These are phyloP conservation scores for Oryza longistaminata DNA, from an alignment of 176 grass and related monocot species.

Conservation along the genomic window DNA sequence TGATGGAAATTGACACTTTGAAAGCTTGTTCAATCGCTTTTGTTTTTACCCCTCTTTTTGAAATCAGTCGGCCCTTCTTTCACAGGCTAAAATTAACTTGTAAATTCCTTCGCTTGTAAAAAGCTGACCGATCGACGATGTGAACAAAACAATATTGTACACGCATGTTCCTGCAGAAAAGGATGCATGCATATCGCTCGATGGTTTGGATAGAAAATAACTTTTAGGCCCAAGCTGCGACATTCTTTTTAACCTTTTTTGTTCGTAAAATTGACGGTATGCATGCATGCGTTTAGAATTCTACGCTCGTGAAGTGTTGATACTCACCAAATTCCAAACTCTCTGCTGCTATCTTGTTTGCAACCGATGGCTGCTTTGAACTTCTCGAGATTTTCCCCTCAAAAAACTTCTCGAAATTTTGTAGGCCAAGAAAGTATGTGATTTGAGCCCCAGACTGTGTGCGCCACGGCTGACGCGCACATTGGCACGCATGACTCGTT, in stretches of 20 bases:
- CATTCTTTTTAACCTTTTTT: background rate
- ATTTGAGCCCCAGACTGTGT: background rate
- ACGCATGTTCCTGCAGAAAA: background rate
- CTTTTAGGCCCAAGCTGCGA: background rate
- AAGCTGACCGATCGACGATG: background rate
- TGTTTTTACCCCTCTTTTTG: background rate
- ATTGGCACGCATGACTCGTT: background rate
- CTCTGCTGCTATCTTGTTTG: background rate
- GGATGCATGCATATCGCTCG: background rate
- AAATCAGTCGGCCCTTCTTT: background rate
- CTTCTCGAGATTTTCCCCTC: background rate
- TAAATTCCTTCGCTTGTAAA: background rate
- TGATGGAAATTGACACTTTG: too few relatives aligned
- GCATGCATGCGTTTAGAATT: background rate
- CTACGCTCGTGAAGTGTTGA: background rate
- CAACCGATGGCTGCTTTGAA: background rate
- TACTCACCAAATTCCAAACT: background rate
- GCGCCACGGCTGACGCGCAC: background rate
- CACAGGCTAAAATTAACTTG: background rate
- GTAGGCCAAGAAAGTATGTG: background rate
- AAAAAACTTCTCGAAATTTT: background rate
- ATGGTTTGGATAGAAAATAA: background rate
- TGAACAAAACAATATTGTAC: background rate
- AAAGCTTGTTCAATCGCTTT: background rate
- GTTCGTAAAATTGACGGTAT: background rate